These are phyloP conservation scores for Trichophyton benhamiae DNA, from an alignment of 2,329 filamentous ascomycete species.

Conservation along the genomic window DNA sequence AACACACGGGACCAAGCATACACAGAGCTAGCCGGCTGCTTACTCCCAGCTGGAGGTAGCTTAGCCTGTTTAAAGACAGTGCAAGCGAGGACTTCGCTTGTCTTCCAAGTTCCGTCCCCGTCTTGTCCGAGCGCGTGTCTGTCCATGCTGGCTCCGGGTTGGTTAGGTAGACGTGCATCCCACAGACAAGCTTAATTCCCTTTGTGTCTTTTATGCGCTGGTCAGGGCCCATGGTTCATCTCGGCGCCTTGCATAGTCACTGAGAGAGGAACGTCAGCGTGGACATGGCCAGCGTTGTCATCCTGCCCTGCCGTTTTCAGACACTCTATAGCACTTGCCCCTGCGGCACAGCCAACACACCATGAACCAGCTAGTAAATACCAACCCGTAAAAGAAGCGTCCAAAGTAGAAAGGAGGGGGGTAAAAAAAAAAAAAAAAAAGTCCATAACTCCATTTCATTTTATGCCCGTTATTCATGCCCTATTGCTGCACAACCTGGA, in stretches of 20 bases:
- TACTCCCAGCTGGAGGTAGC: no score
- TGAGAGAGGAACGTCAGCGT: not conserved
- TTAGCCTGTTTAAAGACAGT: no score
- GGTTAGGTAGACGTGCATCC: not conserved
- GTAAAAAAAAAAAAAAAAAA: not conserved
- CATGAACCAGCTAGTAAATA: not conserved
- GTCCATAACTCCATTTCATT: not conserved
- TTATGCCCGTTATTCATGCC: not conserved
- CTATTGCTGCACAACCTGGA: slow-evolving; percentile 28
- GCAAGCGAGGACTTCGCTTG: not conserved
- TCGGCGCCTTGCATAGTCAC: not conserved
- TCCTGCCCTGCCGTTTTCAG: no score
- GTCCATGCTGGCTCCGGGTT: no score
- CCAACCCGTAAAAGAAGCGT: not conserved
- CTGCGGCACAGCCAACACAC: no score
- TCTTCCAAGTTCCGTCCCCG: no score
- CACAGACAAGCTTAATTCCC: not conserved
- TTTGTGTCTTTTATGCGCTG: not conserved
- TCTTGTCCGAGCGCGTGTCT: no score
- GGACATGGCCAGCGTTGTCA: no score
- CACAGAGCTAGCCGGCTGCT: no score
- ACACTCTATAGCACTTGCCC: no score
- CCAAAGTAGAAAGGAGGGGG: no score
- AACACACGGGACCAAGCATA: no score
- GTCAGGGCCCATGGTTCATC: not conserved